Evolutionary conservation across 1,284 basidiomycete genomes (phyloP).

Genomic region (Rhodotorula sp.): DNA sequence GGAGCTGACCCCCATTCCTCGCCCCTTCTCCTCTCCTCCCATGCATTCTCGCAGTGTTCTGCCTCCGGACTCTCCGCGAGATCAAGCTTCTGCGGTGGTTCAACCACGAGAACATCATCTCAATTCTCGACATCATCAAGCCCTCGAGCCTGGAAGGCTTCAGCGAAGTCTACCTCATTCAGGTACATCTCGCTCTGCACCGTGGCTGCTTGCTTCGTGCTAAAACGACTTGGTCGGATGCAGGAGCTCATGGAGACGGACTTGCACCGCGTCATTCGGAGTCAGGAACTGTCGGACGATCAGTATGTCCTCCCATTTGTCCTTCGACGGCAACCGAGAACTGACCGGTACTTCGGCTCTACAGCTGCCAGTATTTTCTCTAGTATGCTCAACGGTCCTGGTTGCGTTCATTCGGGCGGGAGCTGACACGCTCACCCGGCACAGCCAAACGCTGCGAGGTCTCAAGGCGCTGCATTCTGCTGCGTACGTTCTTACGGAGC

Average conservation of each 20-base stretch:
- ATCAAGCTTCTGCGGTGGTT: conserved; percentile 89
- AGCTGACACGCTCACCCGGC: conserved; percentile 4
- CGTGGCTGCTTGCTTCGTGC: not conserved
- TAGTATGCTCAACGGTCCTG: conserved; percentile 34
- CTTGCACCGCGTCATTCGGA: conserved; percentile 80
- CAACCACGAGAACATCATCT: conserved; percentile 94
- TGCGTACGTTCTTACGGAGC: conserved; percentile 53
- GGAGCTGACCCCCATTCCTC: not conserved
- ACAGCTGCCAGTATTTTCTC: conserved; percentile 51
- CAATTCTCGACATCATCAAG: conserved; percentile 91
- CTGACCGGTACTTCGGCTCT: not conserved
- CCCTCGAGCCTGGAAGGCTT: conserved; percentile 83
- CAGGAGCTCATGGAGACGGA: conserved; percentile 61
- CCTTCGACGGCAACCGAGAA: no score
- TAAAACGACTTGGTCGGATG: not conserved
- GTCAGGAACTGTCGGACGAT: conserved; percentile 79
- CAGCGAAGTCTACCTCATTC: conserved; percentile 85
- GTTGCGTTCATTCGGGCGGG: not conserved
- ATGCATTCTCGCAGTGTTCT: conserved; percentile 52
- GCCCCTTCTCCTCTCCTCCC: not conserved
- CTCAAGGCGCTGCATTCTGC: conserved; percentile 92
- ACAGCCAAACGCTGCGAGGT: conserved; percentile 68
- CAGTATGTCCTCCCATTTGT: conserved; percentile 56
- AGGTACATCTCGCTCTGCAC: conserved; percentile 42
- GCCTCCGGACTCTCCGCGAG: conserved; percentile 78